A percentile compares a stretch with the other conserved stretches of the same genome.
Conservation (phyloP, 352 stramenopile genomes). For the Pythium utonaiense region DNA sequence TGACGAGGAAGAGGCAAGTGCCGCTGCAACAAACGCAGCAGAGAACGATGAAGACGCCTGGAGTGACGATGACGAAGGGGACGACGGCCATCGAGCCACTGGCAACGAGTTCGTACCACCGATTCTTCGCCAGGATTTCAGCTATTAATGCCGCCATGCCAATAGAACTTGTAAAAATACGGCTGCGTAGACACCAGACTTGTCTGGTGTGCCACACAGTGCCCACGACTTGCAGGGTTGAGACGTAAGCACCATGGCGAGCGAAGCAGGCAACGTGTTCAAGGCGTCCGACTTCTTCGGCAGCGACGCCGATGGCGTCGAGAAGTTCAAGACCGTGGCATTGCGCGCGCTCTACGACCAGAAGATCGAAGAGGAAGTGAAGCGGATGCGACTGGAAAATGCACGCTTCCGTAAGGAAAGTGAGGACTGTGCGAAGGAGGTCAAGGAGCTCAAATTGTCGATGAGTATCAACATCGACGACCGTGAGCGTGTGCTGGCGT, state of each 20-base stretch:
- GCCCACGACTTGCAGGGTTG: too few species aligned
- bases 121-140: constrained; percentile 40
- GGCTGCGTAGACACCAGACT: background rate
- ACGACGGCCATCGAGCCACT: background rate
- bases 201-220: background rate
- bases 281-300: constrained; percentile 55
- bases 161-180: constrained; percentile 3
- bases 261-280: constrained; percentile 13
- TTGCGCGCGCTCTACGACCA: constrained; percentile 66
- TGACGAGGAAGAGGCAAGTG: constrained; percentile 3
- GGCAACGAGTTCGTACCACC: constrained; percentile 47
- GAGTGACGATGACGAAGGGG: constrained; percentile 49
- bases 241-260: background rate
- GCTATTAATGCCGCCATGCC: constrained; percentile 16
- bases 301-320: constrained; percentile 38
- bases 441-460: constrained; percentile 38
- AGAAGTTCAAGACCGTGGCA: constrained; percentile 64
- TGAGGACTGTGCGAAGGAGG: constrained; percentile 23
- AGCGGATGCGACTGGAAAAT: constrained; percentile 37
- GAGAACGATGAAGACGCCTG: constrained; percentile 28
- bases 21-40: constrained; percentile 24
- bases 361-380: constrained; percentile 57
- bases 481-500: constrained; percentile 58
- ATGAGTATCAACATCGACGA: constrained; percentile 61
- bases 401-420: constrained; percentile 37